A percentile compares a stretch with the other conserved stretches of the same genome.
Conservation (phyloP, 2,329 filamentous ascomycete species). For the Colletotrichum somersetense region DNA sequence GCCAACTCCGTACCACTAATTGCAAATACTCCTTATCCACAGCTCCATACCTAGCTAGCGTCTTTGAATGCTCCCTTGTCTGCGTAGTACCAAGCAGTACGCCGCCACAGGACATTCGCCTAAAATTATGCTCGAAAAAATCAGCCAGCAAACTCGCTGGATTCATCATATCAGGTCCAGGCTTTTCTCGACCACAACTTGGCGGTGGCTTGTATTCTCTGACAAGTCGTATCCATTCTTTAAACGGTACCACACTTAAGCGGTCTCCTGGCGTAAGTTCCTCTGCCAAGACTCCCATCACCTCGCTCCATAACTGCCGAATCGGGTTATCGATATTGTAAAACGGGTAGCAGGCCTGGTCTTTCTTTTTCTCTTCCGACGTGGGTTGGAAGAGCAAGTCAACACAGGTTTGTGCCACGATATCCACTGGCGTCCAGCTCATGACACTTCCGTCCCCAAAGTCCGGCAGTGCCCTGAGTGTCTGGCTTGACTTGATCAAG, state of each 20-base stretch:
- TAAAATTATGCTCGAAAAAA: neutral
- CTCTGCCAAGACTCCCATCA: neutral
- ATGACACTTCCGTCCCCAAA: slow-evolving; percentile 52
- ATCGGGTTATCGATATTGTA: slow-evolving; percentile 6
- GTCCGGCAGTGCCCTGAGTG: slow-evolving; percentile 56
- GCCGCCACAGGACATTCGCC: slow-evolving; percentile 1
- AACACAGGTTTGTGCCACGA: neutral
- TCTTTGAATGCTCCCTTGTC: neutral
- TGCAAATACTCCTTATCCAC: neutral
- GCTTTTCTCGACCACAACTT: neutral
- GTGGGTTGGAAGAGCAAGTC: slow-evolving; percentile 1
- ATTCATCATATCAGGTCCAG: slow-evolving; percentile 2
- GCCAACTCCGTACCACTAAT: neutral
- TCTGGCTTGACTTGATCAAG: slow-evolving; percentile 63
- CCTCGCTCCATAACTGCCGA: neutral
- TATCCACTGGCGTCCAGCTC: slow-evolving; percentile 61
- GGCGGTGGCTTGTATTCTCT: neutral
- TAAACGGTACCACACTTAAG: neutral
- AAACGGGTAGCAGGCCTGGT: neutral
- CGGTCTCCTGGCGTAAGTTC: neutral
- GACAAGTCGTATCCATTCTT: neutral
- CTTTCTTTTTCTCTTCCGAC: neutral
- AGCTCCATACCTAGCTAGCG: neutral
- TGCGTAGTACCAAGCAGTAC: neutral
- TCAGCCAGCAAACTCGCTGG: neutral